Evolutionary conservation across 257 asterid genomes (phyloP), one percentile per base, ranked within the genome.

Genomic region (Nicotiana attenuata): DNA sequence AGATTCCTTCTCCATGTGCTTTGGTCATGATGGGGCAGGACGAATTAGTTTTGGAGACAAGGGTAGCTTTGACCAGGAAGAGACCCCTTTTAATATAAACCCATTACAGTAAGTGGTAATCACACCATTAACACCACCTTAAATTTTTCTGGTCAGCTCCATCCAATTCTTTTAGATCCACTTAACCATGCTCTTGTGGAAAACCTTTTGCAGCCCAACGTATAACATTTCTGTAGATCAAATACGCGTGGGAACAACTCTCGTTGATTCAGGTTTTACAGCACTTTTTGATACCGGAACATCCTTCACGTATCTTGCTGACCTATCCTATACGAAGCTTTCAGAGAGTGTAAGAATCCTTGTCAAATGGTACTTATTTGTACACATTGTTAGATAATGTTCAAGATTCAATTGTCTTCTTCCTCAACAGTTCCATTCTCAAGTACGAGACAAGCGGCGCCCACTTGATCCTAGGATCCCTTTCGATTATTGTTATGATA

Each of bases 1-100:
- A 29, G 86, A 94, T 81, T 91, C 98, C 76, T 94, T 94, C 89
- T 94, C 97, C 89, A 91, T 94, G 98, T 93, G 98, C 82, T 94
- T 94, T 64, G 97, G 97, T 76, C 82, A 67, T n/a, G 94, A 93
- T 86, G 95, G 96, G 55, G 83, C 84, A 7, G 98, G 98, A 83
- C 88, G 91, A 73, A 91, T 94, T 67, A 87, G 85, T 81, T 93
- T 94, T 83, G 98, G 98, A 52, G 97, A 94, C 86, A 93, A 93
- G 85, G 98, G 98, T 61, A 93, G 93, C 90, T 64, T 87, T 80
- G 93, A 90, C 78, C 97, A 94, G 85, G 94, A 93, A 86, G 94
- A 90, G 88, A 89, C 97, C 47, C 93, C 97, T 20, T 91, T 94
- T 84, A 87, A 78, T 64, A 81, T 89, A 80, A 86, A 91, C 82